Percentiles rank a stretch among this genome's conserved stretches.
Evolutionary conservation across 305 asterid genomes (phyloP).

Genomic region (Rubia occidens): DNA sequence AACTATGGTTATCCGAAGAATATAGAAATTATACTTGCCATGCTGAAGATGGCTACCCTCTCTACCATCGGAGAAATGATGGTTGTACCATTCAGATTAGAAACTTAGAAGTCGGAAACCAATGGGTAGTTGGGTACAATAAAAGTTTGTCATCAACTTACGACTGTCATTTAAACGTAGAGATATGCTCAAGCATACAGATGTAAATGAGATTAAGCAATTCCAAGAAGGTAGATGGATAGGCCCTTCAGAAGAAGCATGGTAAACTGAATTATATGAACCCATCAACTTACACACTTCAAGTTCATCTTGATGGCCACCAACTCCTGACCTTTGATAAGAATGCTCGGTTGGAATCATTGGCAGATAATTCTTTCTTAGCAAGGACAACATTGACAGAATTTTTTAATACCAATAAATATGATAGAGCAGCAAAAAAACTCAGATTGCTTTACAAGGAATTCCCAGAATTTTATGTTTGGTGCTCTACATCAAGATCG

Average conservation of each 20-base stretch:
- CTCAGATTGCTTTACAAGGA: too few relatives aligned
- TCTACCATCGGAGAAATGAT: not conserved
- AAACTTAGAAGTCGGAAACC: not conserved
- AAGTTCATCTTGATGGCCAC: too few relatives aligned
- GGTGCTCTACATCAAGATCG: too few relatives aligned
- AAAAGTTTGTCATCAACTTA: not conserved
- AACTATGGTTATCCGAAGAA: not conserved
- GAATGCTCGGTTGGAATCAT: too few relatives aligned
- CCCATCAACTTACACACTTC: too few relatives aligned
- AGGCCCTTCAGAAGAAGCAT: not conserved
- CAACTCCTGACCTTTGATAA: too few relatives aligned
- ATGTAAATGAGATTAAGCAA: not conserved
- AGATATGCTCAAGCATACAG: not conserved
- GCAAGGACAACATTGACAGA: too few relatives aligned
- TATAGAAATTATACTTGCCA: not conserved
- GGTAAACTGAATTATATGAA: too few relatives aligned
- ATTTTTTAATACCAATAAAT: too few relatives aligned
- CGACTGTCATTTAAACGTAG: not conserved
- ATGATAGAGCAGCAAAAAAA: too few relatives aligned
- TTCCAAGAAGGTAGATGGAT: not conserved
- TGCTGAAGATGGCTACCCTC: not conserved
- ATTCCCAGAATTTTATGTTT: too few relatives aligned
- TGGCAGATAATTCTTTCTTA: too few relatives aligned
- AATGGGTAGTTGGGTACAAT: not conserved
- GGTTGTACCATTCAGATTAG: not conserved